These are phyloP conservation scores for Dactylonectria macrodidyma DNA, from an alignment of 2,329 filamentous ascomycete genomes.

Conservation along the genomic window DNA sequence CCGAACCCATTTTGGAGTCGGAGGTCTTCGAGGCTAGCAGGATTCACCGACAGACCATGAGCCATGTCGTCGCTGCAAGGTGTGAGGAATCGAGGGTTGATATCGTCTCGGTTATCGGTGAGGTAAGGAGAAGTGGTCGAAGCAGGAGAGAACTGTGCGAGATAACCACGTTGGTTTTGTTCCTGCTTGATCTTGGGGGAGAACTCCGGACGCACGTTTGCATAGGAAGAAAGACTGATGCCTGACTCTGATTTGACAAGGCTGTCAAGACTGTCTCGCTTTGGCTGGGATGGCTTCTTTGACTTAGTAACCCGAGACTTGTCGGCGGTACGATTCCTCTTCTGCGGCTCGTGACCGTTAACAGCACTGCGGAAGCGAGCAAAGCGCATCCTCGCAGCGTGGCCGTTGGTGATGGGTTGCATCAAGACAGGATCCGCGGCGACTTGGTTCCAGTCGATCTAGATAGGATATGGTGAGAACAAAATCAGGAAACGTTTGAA, in stretches of 20 bases:
- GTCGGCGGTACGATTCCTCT: conserved; percentile 59
- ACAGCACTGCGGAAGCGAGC: conserved; percentile 66
- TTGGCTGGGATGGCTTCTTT: conserved; percentile 54
- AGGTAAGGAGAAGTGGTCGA: conserved; percentile 56
- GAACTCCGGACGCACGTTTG: conserved; percentile 46
- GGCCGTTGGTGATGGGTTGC: conserved; percentile 71
- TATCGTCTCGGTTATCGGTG: conserved; percentile 54
- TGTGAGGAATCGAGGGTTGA: conserved; percentile 63
- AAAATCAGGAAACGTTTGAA: not conserved
- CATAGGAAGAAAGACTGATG: conserved; percentile 47
- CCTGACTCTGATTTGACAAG: conserved; percentile 59
- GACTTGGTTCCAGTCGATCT: conserved; percentile 74
- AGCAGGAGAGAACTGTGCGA: conserved; percentile 55
- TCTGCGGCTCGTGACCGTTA: conserved; percentile 63
- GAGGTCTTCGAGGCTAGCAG: conserved; percentile 48
- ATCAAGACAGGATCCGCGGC: conserved; percentile 68
- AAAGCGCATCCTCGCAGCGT: conserved; percentile 74
- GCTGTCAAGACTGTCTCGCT: conserved; percentile 54
- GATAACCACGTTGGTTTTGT: conserved; percentile 48
- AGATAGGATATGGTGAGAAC: conserved; percentile 49
- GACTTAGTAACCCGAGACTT: conserved; percentile 64
- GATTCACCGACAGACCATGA: conserved; percentile 45
- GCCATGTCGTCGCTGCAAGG: conserved; percentile 68
- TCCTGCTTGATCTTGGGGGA: conserved; percentile 57
- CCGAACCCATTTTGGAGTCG: conserved; percentile 48